phyloP scores from a whole-genome alignment of 768 basidiomycete genomes.

The Xerocomus brunneocitrinus region DNA sequence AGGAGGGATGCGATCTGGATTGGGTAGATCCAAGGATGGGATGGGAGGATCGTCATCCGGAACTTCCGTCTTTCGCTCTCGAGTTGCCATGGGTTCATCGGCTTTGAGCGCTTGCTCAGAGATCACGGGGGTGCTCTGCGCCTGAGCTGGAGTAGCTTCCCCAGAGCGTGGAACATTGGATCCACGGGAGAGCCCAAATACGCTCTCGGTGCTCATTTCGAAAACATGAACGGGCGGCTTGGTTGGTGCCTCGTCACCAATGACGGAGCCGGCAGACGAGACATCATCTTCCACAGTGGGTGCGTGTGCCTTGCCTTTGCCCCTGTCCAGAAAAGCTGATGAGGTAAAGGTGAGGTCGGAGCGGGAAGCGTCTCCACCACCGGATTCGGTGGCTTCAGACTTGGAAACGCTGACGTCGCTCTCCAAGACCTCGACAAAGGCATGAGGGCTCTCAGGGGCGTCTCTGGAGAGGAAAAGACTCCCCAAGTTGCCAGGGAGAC shows the following conservation, averaged over 20 bases:
- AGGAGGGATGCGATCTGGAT: slow-evolving; percentile 27
- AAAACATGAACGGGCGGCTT: slow-evolving; percentile 64
- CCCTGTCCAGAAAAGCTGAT: slow-evolving; percentile 36
- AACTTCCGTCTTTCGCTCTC: slow-evolving; percentile 10
- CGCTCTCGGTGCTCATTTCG: slow-evolving; percentile 33
- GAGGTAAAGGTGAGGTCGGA: slow-evolving; percentile 19
- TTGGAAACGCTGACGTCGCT: slow-evolving; percentile 36
- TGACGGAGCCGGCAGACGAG: slow-evolving; percentile 41
- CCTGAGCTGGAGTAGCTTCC: slow-evolving; percentile 30
- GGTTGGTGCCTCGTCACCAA: slow-evolving; percentile 37
- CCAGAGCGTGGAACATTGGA: slow-evolving; percentile 18
- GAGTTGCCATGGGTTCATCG: slow-evolving; percentile 4
- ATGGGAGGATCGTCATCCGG: slow-evolving; percentile 45
- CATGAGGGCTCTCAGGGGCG: slow-evolving; percentile 47
- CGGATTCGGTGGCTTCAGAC: slow-evolving; percentile 29
- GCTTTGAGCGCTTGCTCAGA: slow-evolving; percentile 20
- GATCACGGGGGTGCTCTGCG: slow-evolving; percentile 40
- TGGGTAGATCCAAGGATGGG: slow-evolving; percentile 39
- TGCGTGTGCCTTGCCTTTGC: slow-evolving; percentile 40
- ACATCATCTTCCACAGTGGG: slow-evolving; percentile 30
- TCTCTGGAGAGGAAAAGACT: slow-evolving; percentile 37
- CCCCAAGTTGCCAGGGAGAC: slow-evolving; percentile 40
- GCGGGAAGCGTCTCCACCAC: slow-evolving; percentile 30
- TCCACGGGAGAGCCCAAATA: slow-evolving; percentile 19
- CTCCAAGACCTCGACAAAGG: slow-evolving; percentile 57